Evolutionary conservation across 1,284 basidiomycete species (phyloP), one percentile per base, ranked within the genome.

Genomic region (Cutaneotrichosporon sp.): DNA sequence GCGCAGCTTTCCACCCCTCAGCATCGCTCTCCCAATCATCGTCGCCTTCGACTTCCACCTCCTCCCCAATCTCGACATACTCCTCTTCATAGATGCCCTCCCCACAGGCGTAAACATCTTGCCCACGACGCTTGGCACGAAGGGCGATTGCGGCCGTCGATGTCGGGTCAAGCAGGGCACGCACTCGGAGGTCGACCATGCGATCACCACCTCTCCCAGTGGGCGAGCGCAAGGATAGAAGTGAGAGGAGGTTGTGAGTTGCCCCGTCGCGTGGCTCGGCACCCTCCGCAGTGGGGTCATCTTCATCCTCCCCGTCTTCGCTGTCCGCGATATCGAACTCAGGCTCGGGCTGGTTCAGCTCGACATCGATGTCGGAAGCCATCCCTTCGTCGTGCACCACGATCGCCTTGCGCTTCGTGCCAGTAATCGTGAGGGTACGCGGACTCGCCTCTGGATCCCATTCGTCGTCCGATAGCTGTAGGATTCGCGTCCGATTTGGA

Each of bases 141-240:
- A 73, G 51, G 11, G 48, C 46, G 3, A 53, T 46, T 1, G 66
- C 67, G 16, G 61, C 63, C 3, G 45, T 41, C 0, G 43, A 46
- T 5, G 43, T 53, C 0, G 68, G 65, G 50, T 69, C 62, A 48
- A 73, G 70, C 5, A 73, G 61, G 1, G 69, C 68, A 49, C 64
- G 62, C 8, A 65, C 63, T 16, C 65, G 62, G 12, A 73, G 54
- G n/a, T 63, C 61, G 7, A 63, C 61, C 16, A 66, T 39, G 17
- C 51, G 52, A 38, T 59, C 53, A 12, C 46, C 51, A 19, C 27
- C 25, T 24, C 46, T 44, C 22, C 45, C 33, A 38, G 49, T 51
- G 4, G 62, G 66, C 11, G 61, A 64, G 4, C 54, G 57, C 1
- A 68, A 55, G 6, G 66, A 66, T 14, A 62, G 59, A 3, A 39